Percentiles rank a stretch among this genome's conserved stretches.
phyloP scores from a whole-genome alignment of 2,329 filamentous ascomycete genomes.

The Trichoderma cornu-damae region DNA sequence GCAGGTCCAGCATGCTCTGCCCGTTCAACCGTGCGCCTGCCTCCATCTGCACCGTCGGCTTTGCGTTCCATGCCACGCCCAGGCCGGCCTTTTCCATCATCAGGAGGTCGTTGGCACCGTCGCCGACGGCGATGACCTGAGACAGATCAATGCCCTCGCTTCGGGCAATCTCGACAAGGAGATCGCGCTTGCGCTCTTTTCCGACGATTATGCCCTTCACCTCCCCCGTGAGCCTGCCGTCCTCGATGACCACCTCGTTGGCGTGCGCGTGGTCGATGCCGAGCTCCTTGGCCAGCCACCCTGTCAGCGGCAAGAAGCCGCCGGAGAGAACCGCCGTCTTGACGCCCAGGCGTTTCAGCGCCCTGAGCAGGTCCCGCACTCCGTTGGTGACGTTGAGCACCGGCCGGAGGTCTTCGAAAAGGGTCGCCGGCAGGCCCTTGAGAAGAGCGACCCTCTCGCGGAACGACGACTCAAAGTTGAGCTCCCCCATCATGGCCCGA shows the following conservation, averaged over 20 bases:
- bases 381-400: slow-evolving; percentile 78
- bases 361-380: slow-evolving; percentile 66
- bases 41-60: slow-evolving; percentile 74
- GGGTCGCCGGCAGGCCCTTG: slow-evolving; percentile 69
- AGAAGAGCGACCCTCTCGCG: slow-evolving; percentile 75
- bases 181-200: slow-evolving; percentile 66
- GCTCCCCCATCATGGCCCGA: slow-evolving; percentile 90
- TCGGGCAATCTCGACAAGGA: slow-evolving; percentile 64
- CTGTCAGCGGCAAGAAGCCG: slow-evolving; percentile 83
- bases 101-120: slow-evolving; percentile 75
- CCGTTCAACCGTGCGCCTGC: slow-evolving; percentile 69
- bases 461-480: slow-evolving; percentile 84
- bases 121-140: slow-evolving; percentile 69
- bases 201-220: slow-evolving; percentile 69
- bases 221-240: slow-evolving; percentile 63
- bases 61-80: slow-evolving; percentile 79
- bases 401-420: slow-evolving; percentile 72
- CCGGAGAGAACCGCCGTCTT: slow-evolving; percentile 89
- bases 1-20: slow-evolving; percentile 62
- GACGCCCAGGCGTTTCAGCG: slow-evolving; percentile 71
- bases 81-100: slow-evolving; percentile 74
- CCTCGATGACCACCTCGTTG: slow-evolving; percentile 68
- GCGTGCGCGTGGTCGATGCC: slow-evolving; percentile 85
- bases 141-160: slow-evolving; percentile 61
- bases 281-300: slow-evolving; percentile 75